Evolutionary conservation across 2,329 filamentous ascomycete species (phyloP), one percentile per base, ranked within the genome.

Genomic region (Exophiala oligosperma): DNA sequence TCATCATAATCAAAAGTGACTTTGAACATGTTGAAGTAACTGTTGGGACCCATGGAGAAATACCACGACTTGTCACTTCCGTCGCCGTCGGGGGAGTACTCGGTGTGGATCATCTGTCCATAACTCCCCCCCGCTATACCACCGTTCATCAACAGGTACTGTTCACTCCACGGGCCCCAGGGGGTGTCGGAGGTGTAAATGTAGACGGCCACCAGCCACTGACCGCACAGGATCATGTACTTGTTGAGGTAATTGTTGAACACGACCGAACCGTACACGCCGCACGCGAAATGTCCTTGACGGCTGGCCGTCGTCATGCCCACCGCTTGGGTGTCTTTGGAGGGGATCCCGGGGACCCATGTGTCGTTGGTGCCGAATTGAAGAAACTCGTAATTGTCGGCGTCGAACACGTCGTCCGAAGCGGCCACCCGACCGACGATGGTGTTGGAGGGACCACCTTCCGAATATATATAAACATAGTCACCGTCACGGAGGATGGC

Each of bases 391-490:
- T 56, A 56, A 2, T 56, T 56, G 46, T 24, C 11, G 7, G 26
- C 12, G 21, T 49, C 46, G 32, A 56, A 56, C 1, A 56, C 53
- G 26, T 49, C 53, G 28, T 56, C 53, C 14, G 53, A 50, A 7
- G 53, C 53, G 17, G 24, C 14, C 2, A 56, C 53, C 9, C 53
- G 53, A 9, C 46, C 35, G 28, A 56, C 35, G 7, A 28, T 50
- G 29, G 37, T 41, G 11, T 48, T 50, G 8, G 46, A 43, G 2
- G 53, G 53, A 6, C 53, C 53, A 8, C 44, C 53, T 17, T 14
- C 37, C 7, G 53, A 56, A 29, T 56, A 56, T 14, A 50, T 29
- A 28, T 56, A 56, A 17, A 56, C 32, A 37, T 56, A 56, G 29
- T 56, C 24, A 5, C 32, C 53, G 12, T 26, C 53, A 7, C 53